A percentile compares a stretch with the other conserved stretches of the same genome.
These are phyloP conservation scores for Mycena chlorophos DNA, from an alignment of 768 basidiomycete species.

Conservation along the genomic window DNA sequence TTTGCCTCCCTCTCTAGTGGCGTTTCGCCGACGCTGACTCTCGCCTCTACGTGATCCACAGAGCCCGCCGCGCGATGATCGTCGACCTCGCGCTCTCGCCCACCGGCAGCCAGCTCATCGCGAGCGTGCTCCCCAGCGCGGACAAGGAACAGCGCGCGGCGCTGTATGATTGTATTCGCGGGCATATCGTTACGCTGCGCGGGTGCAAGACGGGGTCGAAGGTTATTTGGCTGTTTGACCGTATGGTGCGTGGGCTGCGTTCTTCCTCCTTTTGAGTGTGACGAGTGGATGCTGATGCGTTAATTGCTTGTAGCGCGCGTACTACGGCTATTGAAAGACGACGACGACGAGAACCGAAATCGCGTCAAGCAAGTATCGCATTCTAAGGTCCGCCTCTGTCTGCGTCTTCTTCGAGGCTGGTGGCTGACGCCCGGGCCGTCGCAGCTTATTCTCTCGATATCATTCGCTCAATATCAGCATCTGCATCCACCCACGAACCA, in stretches of 20 bases:
- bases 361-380: conserved; percentile 16
- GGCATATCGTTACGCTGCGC: conserved; percentile 86
- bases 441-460: conserved; percentile 10
- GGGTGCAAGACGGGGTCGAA: conserved; percentile 91
- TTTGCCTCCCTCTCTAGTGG: neutral
- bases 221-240: conserved; percentile 80
- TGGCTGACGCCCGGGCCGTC: neutral
- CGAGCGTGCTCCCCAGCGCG: conserved; percentile 81
- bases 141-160: conserved; percentile 83
- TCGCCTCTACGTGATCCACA: conserved; percentile 10
- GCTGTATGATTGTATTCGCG: conserved; percentile 82
- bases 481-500: neutral
- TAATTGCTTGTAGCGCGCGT: conserved; percentile 59
- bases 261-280: neutral
- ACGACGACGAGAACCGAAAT: too few species aligned
- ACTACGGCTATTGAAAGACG: conserved; percentile 55
- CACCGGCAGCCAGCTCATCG: conserved; percentile 84
- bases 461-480: conserved; percentile 1
- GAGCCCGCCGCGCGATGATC: conserved; percentile 75
- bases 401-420: conserved; percentile 15
- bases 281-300: conserved; percentile 32
- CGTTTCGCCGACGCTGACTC: conserved; percentile 1
- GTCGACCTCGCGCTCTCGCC: conserved; percentile 83
- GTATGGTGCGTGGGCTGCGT: conserved; percentile 28
- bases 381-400: conserved; percentile 29